Conservation (phyloP, 2,329 filamentous ascomycete species). For the Talaromyces sp. region DNA sequence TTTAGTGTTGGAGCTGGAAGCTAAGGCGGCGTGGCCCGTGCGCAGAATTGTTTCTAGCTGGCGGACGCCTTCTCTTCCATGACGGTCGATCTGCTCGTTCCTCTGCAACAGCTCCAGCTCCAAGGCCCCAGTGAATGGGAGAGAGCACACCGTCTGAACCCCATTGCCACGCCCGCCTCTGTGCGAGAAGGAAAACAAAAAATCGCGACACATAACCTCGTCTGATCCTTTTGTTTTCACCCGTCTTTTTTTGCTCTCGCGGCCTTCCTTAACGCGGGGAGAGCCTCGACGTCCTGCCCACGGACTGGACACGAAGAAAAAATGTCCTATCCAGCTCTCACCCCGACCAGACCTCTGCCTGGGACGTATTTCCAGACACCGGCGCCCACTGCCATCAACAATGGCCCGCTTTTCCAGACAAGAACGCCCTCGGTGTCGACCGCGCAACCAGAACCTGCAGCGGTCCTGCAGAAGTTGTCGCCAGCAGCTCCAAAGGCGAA, state of each 20-base stretch:
- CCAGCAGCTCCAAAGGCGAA: conserved; percentile 39
- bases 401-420: conserved; percentile 31
- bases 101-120: neutral
- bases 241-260: conserved; percentile 9
- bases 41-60: conserved; percentile 30
- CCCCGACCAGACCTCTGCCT: conserved; percentile 37
- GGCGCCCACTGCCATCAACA: conserved; percentile 31
- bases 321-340: conserved; percentile 42
- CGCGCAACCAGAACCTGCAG: conserved; percentile 25
- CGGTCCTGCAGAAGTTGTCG: conserved; percentile 28
- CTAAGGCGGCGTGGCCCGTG: conserved; percentile 27
- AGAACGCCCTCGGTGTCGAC: conserved; percentile 23
- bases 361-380: conserved; percentile 40
- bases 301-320: conserved; percentile 17
- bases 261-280: conserved; percentile 19
- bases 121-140: neutral
- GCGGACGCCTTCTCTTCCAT: conserved; percentile 3
- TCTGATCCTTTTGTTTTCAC: neutral
- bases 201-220: neutral
- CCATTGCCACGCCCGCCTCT: neutral
- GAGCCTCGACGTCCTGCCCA: conserved; percentile 17
- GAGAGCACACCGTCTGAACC: neutral
- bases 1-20: conserved; percentile 7
- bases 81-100: neutral
- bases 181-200: neutral